Percentiles rank a stretch among this genome's conserved stretches.
phyloP scores from a whole-genome alignment of 164 flowering plant species.

The Vitis rotundifolia region DNA sequence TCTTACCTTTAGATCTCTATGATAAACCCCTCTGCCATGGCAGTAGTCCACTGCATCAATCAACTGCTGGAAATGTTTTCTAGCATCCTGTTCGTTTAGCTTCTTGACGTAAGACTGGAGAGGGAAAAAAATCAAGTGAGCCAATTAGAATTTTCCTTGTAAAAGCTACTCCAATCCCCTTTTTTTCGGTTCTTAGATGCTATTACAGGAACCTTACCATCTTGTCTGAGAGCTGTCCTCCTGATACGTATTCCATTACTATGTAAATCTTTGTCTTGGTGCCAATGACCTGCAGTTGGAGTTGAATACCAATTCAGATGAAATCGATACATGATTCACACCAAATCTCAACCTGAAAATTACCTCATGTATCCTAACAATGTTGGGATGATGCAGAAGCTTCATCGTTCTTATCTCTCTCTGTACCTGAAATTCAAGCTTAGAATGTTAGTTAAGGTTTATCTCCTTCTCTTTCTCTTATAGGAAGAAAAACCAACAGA shows the following conservation, averaged over 20 bases:
- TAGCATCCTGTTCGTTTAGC: slow-evolving; percentile 64
- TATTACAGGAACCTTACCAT: slow-evolving; percentile 39
- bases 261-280: slow-evolving; percentile 70
- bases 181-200: background rate
- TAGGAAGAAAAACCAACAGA: background rate
- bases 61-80: slow-evolving; percentile 81
- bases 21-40: slow-evolving; percentile 83
- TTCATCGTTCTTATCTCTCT: slow-evolving; percentile 81
- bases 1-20: slow-evolving; percentile 85
- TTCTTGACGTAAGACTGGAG: slow-evolving; percentile 47
- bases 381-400: slow-evolving; percentile 75
- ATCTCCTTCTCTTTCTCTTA: background rate
- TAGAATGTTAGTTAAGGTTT: background rate
- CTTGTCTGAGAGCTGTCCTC: slow-evolving; percentile 71
- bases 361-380: slow-evolving; percentile 73
- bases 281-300: slow-evolving; percentile 54
- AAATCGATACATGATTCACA: background rate
- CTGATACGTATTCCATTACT: slow-evolving; percentile 71
- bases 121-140: background rate
- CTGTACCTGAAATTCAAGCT: slow-evolving; percentile 45
- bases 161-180: background rate
- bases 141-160: background rate
- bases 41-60: slow-evolving; percentile 85
- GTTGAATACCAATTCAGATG: background rate
- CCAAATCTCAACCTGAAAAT: background rate